A percentile compares a stretch with the other conserved stretches of the same genome.
phyloP scores from a whole-genome alignment of 2,329 filamentous ascomycete species.

The Penicillium sp. region DNA sequence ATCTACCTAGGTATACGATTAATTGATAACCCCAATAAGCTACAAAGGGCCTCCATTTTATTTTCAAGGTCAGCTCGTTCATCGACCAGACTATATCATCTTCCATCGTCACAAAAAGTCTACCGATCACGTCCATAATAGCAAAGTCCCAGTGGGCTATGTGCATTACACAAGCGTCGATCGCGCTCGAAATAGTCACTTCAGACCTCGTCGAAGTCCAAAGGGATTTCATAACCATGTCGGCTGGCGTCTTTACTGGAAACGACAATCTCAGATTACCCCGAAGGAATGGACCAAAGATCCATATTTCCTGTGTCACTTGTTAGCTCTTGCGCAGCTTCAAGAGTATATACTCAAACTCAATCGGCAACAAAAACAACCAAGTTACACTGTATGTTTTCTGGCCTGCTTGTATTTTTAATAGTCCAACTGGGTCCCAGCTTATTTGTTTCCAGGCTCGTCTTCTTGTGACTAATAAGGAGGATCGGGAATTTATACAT shows the following conservation, averaged over 20 bases:
- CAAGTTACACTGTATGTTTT: background rate
- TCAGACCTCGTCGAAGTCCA: background rate
- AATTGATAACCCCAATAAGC: background rate
- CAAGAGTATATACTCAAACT: background rate
- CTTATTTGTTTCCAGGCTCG: background rate
- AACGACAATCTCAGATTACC: background rate
- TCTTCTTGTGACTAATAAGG: background rate
- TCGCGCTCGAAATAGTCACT: background rate
- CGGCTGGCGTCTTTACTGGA: background rate
- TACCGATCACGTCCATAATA: background rate
- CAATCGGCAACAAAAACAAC: background rate
- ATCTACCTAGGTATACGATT: too few species aligned
- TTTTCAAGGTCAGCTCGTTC: background rate
- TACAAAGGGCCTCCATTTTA: background rate
- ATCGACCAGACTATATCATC: background rate
- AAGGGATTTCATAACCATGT: background rate
- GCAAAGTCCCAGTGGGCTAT: background rate
- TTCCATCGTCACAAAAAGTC: background rate
- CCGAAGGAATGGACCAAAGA: background rate
- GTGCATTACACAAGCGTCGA: background rate
- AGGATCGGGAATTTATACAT: background rate
- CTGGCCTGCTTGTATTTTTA: background rate
- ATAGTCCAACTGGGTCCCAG: background rate
- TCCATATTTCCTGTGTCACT: background rate
- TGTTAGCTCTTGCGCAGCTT: background rate